A percentile compares a stretch with the other conserved stretches of the same genome.
Conservation (phyloP, 176 grass and related monocot genomes). For the Otatea glauca region DNA sequence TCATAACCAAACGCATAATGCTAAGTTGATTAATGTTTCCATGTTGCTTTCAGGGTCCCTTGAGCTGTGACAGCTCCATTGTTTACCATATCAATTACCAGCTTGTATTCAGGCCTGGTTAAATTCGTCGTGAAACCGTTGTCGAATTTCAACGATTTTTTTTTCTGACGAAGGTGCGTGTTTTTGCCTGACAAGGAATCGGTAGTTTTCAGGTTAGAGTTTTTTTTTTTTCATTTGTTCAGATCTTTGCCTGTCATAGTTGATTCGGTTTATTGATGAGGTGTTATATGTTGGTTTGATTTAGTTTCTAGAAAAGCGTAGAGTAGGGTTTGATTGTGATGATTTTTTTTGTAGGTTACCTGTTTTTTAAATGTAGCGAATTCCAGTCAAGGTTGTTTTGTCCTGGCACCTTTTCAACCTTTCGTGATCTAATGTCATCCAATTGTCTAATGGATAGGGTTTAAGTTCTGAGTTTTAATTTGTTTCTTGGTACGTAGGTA, state of each 20-base stretch:
- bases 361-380: conserved; percentile 23
- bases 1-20: conserved; percentile 19
- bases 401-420: background rate
- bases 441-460: background rate
- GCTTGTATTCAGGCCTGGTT: background rate
- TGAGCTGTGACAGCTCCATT: background rate
- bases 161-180: background rate
- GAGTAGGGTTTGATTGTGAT: background rate
- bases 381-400: conserved; percentile 33
- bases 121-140: background rate
- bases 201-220: background rate
- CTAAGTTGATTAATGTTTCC: conserved; percentile 28
- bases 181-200: background rate
- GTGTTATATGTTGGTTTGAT: background rate
- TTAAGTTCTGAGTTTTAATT: background rate
- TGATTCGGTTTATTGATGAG: background rate
- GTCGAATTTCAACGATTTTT: background rate
- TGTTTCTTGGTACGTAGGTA: background rate
- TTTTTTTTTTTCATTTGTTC: background rate
- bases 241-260: background rate
- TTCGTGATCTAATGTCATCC: conserved; percentile 14
- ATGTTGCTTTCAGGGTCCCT: conserved; percentile 21
- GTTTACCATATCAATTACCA: background rate
- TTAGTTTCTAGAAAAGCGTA: background rate
- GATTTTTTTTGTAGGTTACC: background rate